Evolutionary conservation across 345 rosid species (phyloP), one percentile per base, ranked within the genome.

Genomic region (Heritiera littoralis): DNA sequence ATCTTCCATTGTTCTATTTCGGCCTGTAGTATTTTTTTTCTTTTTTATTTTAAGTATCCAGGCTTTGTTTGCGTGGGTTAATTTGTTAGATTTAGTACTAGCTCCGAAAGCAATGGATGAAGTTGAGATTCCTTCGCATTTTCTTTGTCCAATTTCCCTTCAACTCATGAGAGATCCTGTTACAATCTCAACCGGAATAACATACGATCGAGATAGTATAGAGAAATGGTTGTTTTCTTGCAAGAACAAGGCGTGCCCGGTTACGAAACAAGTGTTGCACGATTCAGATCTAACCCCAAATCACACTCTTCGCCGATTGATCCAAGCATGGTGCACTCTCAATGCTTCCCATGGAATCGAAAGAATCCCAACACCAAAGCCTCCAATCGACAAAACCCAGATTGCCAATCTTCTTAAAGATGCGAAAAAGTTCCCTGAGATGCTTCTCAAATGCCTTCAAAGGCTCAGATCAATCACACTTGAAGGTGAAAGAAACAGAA

Each of bases 301-400:
- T 81, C 95, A 90, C 88, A 92, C 89, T n/a, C 92, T 94, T 56
- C 91, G 93, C 35, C 93, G 98, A 0, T 82, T 94, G 64, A 94
- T 94, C 85, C 97, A 94, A 79, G 78, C 90, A 4, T 94, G 98
- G 98, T 94, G 96, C 89, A 88, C 89, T 7, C 81, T 90, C 78
- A 85, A 94, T 32, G 86, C 92, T 48, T 90, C 90, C 60, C 69
- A 46, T 28, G 80, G 80, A 4, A 58, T 78, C 45, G 80, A 78
- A 30, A 46, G 68, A 30, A 78, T 78, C 68, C 80, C 80, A 9
- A 78, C 80, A 3, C 80, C 80, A 5, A 78, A 78, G 67, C 76
- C 68, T 30, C 76, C 69, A 9, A 48, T 69, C 69, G 51, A 14
- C 69, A 78, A 55, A n/a, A 17, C 58, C 55, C 67, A 78, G 58